A percentile compares a stretch with the other conserved stretches of the same genome.
These are phyloP conservation scores for Viola pubescens DNA, from an alignment of 441 rosid genomes.

Conservation along the genomic window DNA sequence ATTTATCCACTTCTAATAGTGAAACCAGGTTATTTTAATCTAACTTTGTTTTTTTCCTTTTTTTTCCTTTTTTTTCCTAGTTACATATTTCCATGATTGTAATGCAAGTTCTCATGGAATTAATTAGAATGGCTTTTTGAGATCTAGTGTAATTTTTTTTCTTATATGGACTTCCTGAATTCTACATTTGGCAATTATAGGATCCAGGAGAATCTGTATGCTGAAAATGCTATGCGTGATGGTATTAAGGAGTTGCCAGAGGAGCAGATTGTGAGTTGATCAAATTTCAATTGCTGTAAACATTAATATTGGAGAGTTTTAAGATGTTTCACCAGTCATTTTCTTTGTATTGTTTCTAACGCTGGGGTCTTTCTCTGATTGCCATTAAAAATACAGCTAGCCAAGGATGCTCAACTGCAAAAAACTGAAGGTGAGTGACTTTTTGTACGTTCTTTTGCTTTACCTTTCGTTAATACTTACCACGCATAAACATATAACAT, in stretches of 20 bases:
- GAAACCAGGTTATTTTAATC: conserved; percentile 46
- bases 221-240: conserved; percentile 28
- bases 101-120: not conserved
- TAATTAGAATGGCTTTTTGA: not conserved
- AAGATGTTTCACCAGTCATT: conserved; percentile 9
- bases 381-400: conserved; percentile 28
- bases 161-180: conserved; percentile 1
- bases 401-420: conserved; percentile 24
- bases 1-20: conserved; percentile 28
- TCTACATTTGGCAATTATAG: conserved; percentile 24
- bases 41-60: not conserved
- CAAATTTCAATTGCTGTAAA: not conserved
- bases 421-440: conserved; percentile 35
- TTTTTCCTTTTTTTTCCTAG: not conserved
- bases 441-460: not conserved
- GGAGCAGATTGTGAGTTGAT: conserved; percentile 36
- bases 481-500: too few relatives aligned
- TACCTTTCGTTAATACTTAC: too few relatives aligned
- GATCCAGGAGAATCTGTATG: conserved; percentile 29
- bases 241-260: conserved; percentile 24
- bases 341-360: conserved; percentile 12
- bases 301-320: conserved; percentile 7
- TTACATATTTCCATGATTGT: not conserved
- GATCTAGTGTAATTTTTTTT: not conserved
- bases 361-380: conserved; percentile 3